Conservation (phyloP, 257 asterid genomes). For the Pogostemon cablin region DNA sequence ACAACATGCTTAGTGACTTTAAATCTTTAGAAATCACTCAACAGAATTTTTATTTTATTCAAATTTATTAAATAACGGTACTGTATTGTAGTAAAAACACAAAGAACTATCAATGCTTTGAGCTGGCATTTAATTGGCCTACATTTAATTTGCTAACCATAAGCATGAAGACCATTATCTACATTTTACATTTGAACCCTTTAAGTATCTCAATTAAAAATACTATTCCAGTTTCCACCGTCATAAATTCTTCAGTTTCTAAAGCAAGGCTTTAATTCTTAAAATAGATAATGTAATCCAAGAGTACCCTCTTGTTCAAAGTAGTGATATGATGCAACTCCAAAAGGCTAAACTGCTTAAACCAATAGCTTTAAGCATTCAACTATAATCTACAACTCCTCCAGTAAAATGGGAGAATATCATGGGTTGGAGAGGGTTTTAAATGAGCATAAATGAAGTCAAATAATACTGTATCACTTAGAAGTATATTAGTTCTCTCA, state of each 20-base stretch:
- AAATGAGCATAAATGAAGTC: neutral
- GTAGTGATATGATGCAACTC: conserved; percentile 2
- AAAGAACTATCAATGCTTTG: conserved; percentile 16
- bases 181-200: neutral
- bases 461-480: neutral
- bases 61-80: neutral
- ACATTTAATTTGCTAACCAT: neutral
- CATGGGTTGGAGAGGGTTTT: neutral
- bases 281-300: conserved; percentile 10
- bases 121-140: neutral
- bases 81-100: neutral
- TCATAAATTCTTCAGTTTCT: neutral
- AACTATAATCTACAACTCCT: conserved; percentile 19
- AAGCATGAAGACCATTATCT: neutral
- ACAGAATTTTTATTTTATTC: conserved; percentile 7
- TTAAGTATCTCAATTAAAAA: neutral
- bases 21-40: neutral
- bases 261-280: conserved; percentile 4
- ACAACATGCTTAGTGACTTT: neutral
- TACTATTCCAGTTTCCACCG: neutral
- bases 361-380: neutral
- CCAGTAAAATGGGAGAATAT: neutral
- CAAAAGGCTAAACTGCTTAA: neutral
- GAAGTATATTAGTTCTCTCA: conserved; percentile 11
- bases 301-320: neutral